Evolutionary conservation across 2,329 filamentous ascomycete species (phyloP).

Genomic region (Pseudogymnoascus sp.): DNA sequence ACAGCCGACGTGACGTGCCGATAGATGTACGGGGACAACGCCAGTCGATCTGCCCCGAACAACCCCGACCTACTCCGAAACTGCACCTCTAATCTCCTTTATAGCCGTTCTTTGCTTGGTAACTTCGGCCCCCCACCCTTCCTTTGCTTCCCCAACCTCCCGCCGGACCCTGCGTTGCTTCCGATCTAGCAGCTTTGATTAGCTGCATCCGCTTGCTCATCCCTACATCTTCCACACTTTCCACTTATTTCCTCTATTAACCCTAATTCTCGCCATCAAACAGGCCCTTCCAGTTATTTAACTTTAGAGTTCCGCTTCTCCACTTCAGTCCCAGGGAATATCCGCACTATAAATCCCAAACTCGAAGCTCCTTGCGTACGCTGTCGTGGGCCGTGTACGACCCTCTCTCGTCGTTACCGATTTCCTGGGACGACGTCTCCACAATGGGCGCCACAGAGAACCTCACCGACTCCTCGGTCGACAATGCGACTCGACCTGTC

Average conservation of each 20-base stretch:
- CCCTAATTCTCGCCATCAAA: not conserved
- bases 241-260: not conserved
- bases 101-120: not conserved
- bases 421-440: slow-evolving; percentile 5
- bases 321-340: not conserved
- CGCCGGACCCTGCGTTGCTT: not conserved
- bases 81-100: not conserved
- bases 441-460: not conserved
- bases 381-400: not conserved
- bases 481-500: not conserved
- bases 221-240: not conserved
- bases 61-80: not conserved
- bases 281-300: not conserved
- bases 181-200: not conserved
- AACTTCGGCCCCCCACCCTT: not conserved
- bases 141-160: not conserved
- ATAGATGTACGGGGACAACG: not conserved
- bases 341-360: not conserved
- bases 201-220: not conserved
- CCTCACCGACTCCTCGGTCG: not conserved
- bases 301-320: not conserved
- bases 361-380: not conserved
- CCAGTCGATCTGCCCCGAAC: not conserved
- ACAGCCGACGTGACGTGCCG: not conserved
- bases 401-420: not conserved